A percentile compares a stretch with the other conserved stretches of the same genome.
Evolutionary conservation across 1,284 basidiomycete species (phyloP).

Genomic region (Anthracocystis walkeri): DNA sequence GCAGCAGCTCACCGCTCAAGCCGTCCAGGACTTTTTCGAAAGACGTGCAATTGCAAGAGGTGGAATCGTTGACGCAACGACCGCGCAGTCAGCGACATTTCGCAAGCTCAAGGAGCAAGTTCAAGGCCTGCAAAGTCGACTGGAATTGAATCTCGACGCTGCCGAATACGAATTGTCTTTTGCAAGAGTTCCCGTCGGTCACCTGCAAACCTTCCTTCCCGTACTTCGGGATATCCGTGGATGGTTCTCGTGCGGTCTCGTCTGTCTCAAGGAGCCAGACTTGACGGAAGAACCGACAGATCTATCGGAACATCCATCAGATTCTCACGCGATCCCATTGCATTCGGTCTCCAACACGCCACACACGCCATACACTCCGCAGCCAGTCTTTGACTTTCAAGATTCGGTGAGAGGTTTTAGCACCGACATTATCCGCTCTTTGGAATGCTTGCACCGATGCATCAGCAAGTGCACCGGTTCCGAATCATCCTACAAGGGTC

Average conservation of each 20-base stretch:
- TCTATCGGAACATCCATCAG: neutral
- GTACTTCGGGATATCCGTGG: slow-evolving; percentile 38
- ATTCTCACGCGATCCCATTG: neutral
- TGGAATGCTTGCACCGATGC: slow-evolving; percentile 24
- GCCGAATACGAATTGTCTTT: slow-evolving; percentile 53
- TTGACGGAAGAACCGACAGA: neutral
- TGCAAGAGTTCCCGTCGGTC: slow-evolving; percentile 40
- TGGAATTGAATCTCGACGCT: slow-evolving; percentile 41
- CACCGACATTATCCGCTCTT: slow-evolving; percentile 26
- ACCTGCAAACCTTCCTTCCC: slow-evolving; percentile 27
- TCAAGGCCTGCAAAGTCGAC: slow-evolving; percentile 8
- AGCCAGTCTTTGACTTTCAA: slow-evolving; percentile 20
- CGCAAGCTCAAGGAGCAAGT: slow-evolving; percentile 28
- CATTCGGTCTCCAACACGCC: neutral
- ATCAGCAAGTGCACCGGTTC: slow-evolving; percentile 19
- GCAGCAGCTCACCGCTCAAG: slow-evolving; percentile 32
- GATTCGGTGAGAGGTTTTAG: slow-evolving; percentile 20
- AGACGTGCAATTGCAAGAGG: neutral
- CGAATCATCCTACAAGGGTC: neutral
- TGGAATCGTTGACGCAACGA: neutral
- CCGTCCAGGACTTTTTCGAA: slow-evolving; percentile 47
- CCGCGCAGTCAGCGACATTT: neutral
- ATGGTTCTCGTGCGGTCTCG: slow-evolving; percentile 55
- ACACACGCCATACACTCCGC: neutral
- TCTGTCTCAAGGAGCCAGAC: slow-evolving; percentile 11